Conservation (phyloP, 768 basidiomycete species). For the Boletellus ananas region DNA sequence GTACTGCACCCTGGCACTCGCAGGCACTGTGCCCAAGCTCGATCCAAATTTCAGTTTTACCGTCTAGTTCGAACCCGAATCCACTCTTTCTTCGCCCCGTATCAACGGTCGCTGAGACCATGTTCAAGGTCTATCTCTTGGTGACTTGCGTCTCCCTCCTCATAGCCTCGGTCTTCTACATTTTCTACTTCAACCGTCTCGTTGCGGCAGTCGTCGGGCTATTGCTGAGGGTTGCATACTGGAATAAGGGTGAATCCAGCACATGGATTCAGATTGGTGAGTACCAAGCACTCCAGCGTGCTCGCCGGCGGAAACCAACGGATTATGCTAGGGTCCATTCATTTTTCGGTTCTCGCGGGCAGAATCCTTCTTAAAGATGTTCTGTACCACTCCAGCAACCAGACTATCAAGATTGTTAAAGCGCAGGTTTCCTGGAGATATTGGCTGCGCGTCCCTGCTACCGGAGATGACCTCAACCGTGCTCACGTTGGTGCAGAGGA, state of each 20-base stretch:
- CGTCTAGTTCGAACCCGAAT: background rate
- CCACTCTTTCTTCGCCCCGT: background rate
- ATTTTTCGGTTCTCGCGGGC: slow-evolving; percentile 85
- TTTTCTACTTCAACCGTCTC: slow-evolving; percentile 91
- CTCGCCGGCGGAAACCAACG: slow-evolving; percentile 2
- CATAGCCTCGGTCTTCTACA: slow-evolving; percentile 60
- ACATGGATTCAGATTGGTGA: slow-evolving; percentile 82
- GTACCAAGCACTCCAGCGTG: slow-evolving; percentile 13
- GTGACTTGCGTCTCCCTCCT: slow-evolving; percentile 58
- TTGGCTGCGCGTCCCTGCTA: slow-evolving; percentile 80
- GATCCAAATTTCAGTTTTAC: background rate
- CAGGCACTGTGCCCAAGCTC: background rate
- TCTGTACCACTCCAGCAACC: slow-evolving; percentile 88
- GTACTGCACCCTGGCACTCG: background rate
- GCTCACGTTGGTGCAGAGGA: slow-evolving; percentile 47
- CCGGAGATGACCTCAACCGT: slow-evolving; percentile 63
- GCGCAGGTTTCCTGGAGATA: slow-evolving; percentile 91
- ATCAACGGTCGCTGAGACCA: slow-evolving; percentile 20
- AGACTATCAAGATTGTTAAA: slow-evolving; percentile 80
- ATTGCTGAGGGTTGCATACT: slow-evolving; percentile 65
- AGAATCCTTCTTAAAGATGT: slow-evolving; percentile 86
- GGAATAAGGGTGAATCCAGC: slow-evolving; percentile 75
- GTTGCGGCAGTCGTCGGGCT: slow-evolving; percentile 66
- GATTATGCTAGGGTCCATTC: slow-evolving; percentile 66
- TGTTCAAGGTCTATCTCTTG: slow-evolving; percentile 60